Base-by-base conservation (phyloP, 169 alveolate species). In the Cryptosporidium parvum region DNA sequence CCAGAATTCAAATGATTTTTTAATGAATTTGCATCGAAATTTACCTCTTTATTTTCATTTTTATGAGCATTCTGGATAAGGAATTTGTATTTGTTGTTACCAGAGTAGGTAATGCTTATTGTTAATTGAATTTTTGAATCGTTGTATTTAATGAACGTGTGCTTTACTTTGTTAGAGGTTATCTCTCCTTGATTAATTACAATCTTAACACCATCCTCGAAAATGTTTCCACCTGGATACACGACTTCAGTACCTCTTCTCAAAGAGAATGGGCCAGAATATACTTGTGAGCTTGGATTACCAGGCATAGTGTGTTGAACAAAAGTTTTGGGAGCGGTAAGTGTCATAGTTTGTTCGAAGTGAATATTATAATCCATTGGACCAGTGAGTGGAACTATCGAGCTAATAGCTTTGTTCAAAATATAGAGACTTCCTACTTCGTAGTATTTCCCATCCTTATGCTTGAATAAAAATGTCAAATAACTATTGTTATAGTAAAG, bases 131-230 rank as follows among this genome's bases (percentile, higher is more conserved):
- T 3, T 3, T 18, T 33, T 37, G 72, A 65, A 2, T 26, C 62
- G 23, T 10, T 0, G 1, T 6, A 23, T 14, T 35, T 39, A 39
- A 29, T 56, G 21, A 73, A 73, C 33, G 23, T n/a, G 29, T 31
- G 68, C 23, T 35, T 31, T 56, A 59, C 72, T 10, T 16, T 29
- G 39, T 8, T 5, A 18, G 26, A 18, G 2, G 0, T 0, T 2
- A 59, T 3, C 0, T n/a, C 42, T 31, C 86, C 86, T 58, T 73
- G 86, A 73, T 8, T 6, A 0, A 73, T 6, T 26, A 52, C 59
- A 53, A 73, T 21, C 29, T 62, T 73, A 2, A 73, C 12, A 26
- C 86, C 86, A 73, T 73, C 86, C 31, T 73, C 86, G 31, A 73
- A 33, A 33, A 33, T 0, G 1, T n/a, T 33, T 14, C 71, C 86